These are phyloP conservation scores for Mariannaea elegans DNA, from an alignment of 2,329 filamentous ascomycete species.

Conservation along the genomic window DNA sequence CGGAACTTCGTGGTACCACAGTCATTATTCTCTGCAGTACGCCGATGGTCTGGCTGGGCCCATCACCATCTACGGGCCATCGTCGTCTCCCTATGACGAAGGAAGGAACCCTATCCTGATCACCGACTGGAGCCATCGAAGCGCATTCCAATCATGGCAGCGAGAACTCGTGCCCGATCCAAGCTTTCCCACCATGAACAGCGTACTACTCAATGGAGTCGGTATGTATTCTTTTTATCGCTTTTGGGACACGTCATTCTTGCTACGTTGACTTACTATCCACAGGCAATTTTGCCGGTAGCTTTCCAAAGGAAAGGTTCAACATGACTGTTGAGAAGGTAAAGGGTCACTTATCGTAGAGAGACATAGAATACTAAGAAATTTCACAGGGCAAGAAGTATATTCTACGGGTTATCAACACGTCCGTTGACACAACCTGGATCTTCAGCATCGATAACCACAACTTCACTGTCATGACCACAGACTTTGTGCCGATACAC, in stretches of 20 bases:
- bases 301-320: not conserved
- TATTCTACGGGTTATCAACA: constrained; percentile 34
- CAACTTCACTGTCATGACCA: constrained; percentile 25
- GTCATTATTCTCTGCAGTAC: constrained; percentile 36
- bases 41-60: constrained; percentile 26
- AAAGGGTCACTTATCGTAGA: not conserved
- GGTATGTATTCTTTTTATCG: not conserved
- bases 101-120: constrained; percentile 7
- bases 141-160: constrained; percentile 15
- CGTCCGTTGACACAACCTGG: constrained; percentile 31
- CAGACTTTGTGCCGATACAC: constrained; percentile 33
- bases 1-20: constrained; percentile 38
- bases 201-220: not conserved
- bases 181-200: constrained; percentile 7
- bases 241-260: not conserved
- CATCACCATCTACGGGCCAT: constrained; percentile 21
- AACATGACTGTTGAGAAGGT: constrained; percentile 4
- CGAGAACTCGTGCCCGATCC: constrained; percentile 1
- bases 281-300: constrained; percentile 1
- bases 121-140: constrained; percentile 18
- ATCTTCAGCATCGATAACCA: constrained; percentile 38
- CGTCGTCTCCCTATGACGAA: constrained; percentile 12
- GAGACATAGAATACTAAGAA: not conserved
- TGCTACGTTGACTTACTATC: not conserved
- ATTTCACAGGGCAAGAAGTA: constrained; percentile 17